phyloP scores from a whole-genome alignment of 1,139 yeast species.

The Pichia sp. region DNA sequence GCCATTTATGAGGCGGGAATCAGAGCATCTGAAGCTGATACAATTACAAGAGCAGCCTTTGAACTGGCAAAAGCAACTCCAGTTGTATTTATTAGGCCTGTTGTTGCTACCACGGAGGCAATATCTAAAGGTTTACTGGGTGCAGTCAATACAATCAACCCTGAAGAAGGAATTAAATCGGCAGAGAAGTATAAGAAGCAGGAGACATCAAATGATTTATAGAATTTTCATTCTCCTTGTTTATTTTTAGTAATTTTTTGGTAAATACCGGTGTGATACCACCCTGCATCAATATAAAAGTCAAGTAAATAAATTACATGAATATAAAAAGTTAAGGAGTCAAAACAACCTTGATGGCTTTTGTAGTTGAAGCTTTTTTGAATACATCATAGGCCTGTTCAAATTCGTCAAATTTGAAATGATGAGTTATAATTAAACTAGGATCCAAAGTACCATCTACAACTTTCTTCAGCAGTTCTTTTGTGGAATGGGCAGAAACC shows the following conservation, averaged over 20 bases:
- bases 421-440: conserved; percentile 50
- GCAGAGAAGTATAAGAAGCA: conserved; percentile 43
- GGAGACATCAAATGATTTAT: neutral
- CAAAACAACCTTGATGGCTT: conserved; percentile 35
- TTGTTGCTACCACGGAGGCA: conserved; percentile 91
- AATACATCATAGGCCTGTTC: conserved; percentile 55
- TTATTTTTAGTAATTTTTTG: no score
- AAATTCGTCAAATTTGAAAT: conserved; percentile 49
- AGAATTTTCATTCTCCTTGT: no score
- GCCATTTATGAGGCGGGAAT: conserved; percentile 53
- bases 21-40: conserved; percentile 53
- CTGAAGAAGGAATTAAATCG: conserved; percentile 40
- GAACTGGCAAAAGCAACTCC: conserved; percentile 77
- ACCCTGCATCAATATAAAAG: no score
- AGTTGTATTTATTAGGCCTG: conserved; percentile 69
- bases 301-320: no score
- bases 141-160: conserved; percentile 71
- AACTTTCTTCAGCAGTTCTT: conserved; percentile 28
- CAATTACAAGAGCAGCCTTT: conserved; percentile 57
- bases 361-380: conserved; percentile 33
- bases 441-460: conserved; percentile 29
- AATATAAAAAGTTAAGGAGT: conserved; percentile 7
- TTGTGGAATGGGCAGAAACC: conserved; percentile 35
- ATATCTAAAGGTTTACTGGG: conserved; percentile 79
- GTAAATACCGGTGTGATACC: no score